Evolutionary conservation across 176 grass and related monocot genomes (phyloP).

Genomic region (Rhynchospora pubera): DNA sequence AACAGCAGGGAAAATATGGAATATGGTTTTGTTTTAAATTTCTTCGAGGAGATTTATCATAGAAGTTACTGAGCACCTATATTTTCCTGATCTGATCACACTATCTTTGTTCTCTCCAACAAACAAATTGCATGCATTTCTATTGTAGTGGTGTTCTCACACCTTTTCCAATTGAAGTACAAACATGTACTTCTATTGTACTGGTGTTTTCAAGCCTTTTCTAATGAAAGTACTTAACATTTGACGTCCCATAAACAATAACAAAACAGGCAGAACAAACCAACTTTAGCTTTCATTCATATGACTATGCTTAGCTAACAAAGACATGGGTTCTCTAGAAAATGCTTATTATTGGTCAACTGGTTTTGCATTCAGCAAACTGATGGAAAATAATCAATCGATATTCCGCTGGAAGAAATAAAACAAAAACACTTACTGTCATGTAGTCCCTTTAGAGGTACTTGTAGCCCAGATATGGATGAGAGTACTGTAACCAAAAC

Average conservation of each 20-base stretch:
- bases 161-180: too few species aligned
- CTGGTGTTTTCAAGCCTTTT: background rate
- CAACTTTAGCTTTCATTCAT: background rate
- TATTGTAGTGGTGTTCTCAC: background rate
- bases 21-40: background rate
- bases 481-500: constrained; percentile 61
- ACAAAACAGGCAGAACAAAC: background rate
- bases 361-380: background rate
- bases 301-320: background rate
- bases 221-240: background rate
- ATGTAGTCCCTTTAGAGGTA: constrained; percentile 49
- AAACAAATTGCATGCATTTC: background rate
- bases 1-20: background rate
- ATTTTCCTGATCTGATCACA: background rate
- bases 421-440: constrained; percentile 39
- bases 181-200: background rate
- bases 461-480: constrained; percentile 90
- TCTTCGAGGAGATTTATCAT: background rate
- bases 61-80: background rate
- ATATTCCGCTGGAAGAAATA: background rate
- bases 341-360: background rate
- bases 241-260: background rate
- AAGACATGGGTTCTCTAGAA: background rate
- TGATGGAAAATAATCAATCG: background rate
- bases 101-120: background rate